These are phyloP conservation scores for Tuber borchii DNA, from an alignment of 495 filamentous ascomycete species.

Conservation along the genomic window DNA sequence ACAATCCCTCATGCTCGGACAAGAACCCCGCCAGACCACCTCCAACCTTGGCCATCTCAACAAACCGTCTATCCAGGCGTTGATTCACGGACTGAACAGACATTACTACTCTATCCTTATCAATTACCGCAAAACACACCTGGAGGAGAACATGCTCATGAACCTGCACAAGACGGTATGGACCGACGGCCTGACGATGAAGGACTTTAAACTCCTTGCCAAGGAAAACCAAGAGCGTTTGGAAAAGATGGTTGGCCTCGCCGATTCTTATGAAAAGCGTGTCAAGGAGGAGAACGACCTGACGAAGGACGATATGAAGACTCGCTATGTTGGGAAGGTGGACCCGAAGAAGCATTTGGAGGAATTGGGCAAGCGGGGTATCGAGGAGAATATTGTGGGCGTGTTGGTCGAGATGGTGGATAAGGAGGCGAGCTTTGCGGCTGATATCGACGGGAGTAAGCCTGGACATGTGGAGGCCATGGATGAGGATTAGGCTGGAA, in stretches of 20 bases:
- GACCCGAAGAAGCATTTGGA: conserved; percentile 99
- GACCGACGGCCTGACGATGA: conserved; percentile 96
- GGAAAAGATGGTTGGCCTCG: conserved; percentile 76
- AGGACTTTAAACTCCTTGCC: conserved; percentile 82
- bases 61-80: conserved; percentile 97
- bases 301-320: conserved; percentile 96
- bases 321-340: conserved; percentile 95
- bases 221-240: conserved; percentile 76
- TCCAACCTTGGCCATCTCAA: conserved; percentile 96
- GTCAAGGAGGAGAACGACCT: conserved; percentile 97
- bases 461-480: conserved; percentile 31
- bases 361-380: conserved; percentile 87
- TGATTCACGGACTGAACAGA: conserved; percentile 94
- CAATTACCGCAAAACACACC: conserved; percentile 92
- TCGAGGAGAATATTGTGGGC: conserved; percentile 97
- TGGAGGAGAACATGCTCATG: conserved; percentile 99
- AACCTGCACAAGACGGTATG: conserved; percentile 98
- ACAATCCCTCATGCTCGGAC: conserved; percentile 95
- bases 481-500: conserved; percentile 33
- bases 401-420: conserved; percentile 98
- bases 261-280: conserved; percentile 95
- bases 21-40: conserved; percentile 96
- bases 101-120: conserved; percentile 99
- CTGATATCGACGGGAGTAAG: conserved; percentile 28
- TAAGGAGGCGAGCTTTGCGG: conserved; percentile 69